Percentiles rank a stretch among this genome's conserved stretches.
phyloP scores from a whole-genome alignment of 345 rosid species.

The Jatropha curcas region DNA sequence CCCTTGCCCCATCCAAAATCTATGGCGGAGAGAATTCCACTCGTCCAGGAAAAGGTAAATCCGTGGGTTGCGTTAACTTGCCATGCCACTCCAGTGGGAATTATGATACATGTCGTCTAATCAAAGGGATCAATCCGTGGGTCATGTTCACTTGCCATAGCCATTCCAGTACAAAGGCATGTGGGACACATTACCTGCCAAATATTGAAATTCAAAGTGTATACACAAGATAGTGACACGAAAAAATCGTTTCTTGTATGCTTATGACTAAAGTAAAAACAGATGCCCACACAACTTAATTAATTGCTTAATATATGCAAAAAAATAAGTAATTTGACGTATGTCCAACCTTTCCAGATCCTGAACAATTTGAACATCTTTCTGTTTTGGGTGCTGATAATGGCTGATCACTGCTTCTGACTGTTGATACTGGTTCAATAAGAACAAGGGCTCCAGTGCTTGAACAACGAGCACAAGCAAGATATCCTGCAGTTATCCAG shows the following conservation, averaged over 20 bases:
- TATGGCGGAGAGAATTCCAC: not conserved
- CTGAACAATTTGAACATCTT: slow-evolving; percentile 95
- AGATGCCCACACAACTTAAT: not conserved
- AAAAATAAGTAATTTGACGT: too few species aligned
- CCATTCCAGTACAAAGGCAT: slow-evolving; percentile 99
- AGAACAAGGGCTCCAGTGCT: slow-evolving; percentile 75
- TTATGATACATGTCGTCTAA: slow-evolving; percentile 39
- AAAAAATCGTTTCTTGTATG: too few species aligned
- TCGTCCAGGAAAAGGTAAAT: not conserved
- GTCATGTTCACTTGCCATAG: slow-evolving; percentile 98
- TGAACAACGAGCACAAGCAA: slow-evolving; percentile 96
- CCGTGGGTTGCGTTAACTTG: not conserved
- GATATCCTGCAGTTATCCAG: slow-evolving; percentile 63
- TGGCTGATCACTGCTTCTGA: slow-evolving; percentile 49
- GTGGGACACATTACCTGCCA: slow-evolving; percentile 97
- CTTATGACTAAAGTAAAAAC: not conserved
- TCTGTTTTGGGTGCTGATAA: slow-evolving; percentile 62
- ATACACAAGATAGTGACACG: too few species aligned
- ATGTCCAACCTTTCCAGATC: slow-evolving; percentile 79
- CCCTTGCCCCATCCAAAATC: not conserved
- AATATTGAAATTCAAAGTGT: not conserved
- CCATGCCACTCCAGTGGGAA: not conserved
- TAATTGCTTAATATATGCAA: too few species aligned
- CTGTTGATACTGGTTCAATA: slow-evolving; percentile 63
- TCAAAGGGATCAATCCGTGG: slow-evolving; percentile 92